Evolutionary conservation across 2,329 filamentous ascomycete genomes (phyloP).

Genomic region (Shiraia bambusicola): DNA sequence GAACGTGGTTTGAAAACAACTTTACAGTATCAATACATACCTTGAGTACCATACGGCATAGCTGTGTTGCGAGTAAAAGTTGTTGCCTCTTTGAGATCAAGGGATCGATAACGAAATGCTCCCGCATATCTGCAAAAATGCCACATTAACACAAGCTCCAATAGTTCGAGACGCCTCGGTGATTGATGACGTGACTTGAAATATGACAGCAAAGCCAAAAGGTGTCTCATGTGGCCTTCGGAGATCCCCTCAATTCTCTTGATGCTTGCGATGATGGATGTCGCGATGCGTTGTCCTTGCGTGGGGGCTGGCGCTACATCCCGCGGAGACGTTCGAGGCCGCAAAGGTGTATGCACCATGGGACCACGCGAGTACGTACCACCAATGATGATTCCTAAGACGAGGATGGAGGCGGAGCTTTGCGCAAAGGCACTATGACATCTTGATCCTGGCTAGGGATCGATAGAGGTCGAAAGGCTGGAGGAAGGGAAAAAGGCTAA

Average conservation of each 20-base stretch:
- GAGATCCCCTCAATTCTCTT: conserved; percentile 7
- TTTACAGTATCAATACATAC: conserved; percentile 50
- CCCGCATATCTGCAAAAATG: conserved; percentile 74
- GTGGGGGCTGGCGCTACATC: conserved; percentile 27
- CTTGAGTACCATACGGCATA: conserved; percentile 79
- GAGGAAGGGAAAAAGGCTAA: conserved; percentile 1
- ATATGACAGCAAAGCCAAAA: conserved; percentile 10
- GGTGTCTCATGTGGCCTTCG: conserved; percentile 9
- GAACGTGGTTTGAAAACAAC: conserved; percentile 12
- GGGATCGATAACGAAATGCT: conserved; percentile 97
- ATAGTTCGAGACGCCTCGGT: conserved; percentile 10
- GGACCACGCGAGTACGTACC: conserved; percentile 21
- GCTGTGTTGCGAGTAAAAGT: conserved; percentile 90
- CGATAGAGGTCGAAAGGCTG: neutral
- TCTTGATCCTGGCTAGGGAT: neutral
- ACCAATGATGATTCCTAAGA: conserved; percentile 7
- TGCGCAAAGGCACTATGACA: conserved; percentile 10
- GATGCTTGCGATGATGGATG: conserved; percentile 13
- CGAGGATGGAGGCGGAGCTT: conserved; percentile 18
- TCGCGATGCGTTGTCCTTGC: conserved; percentile 16
- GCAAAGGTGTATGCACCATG: conserved; percentile 18
- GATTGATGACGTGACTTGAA: conserved; percentile 5
- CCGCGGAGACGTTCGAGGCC: conserved; percentile 21
- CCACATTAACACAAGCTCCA: conserved; percentile 28
- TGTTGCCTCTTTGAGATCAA: conserved; percentile 98